Evolutionary conservation across 225 moss, liverwort and hornwort genomes (phyloP).

Genomic region (Sphagnum tenellum): DNA sequence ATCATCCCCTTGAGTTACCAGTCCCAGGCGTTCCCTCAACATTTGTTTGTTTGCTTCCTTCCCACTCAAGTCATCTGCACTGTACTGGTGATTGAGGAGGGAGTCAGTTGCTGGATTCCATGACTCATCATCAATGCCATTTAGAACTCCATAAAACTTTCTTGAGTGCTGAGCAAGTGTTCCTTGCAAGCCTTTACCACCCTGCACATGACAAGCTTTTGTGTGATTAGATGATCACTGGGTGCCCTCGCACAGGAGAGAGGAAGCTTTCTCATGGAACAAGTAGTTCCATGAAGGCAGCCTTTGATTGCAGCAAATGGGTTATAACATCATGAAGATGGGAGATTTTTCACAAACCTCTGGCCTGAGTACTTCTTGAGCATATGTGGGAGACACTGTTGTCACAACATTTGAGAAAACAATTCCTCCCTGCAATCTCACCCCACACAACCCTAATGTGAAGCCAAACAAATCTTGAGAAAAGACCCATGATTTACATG

Average conservation of each 20-base stretch:
- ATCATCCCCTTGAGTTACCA: conserved; percentile 45
- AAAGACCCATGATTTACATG: too few relatives aligned
- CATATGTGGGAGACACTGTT: conserved; percentile 95
- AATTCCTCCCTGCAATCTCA: conserved; percentile 58
- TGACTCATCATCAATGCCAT: conserved; percentile 90
- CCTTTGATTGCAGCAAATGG: too few relatives aligned
- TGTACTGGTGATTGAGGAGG: conserved; percentile 63
- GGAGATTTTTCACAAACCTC: conserved; percentile 35
- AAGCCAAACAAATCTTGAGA: too few relatives aligned
- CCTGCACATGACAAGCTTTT: conserved; percentile 24
- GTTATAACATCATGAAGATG: too few relatives aligned
- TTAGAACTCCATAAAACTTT: conserved; percentile 81
- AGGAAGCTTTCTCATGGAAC: too few relatives aligned
- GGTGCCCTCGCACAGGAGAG: too few relatives aligned
- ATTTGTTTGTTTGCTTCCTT: conserved; percentile 69
- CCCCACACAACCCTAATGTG: not conserved
- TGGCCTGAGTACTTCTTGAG: conserved; percentile 76
- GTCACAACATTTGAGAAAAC: conserved; percentile 89
- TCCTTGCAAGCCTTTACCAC: conserved; percentile 80
- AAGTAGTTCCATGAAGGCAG: too few relatives aligned
- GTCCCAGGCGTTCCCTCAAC: conserved; percentile 54
- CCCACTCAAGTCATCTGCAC: conserved; percentile 62
- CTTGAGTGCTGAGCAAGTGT: conserved; percentile 62
- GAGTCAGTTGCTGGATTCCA: conserved; percentile 86
- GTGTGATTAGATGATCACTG: too few relatives aligned